Conservation (phyloP, 768 basidiomycete genomes). For the Calocera cornea region DNA sequence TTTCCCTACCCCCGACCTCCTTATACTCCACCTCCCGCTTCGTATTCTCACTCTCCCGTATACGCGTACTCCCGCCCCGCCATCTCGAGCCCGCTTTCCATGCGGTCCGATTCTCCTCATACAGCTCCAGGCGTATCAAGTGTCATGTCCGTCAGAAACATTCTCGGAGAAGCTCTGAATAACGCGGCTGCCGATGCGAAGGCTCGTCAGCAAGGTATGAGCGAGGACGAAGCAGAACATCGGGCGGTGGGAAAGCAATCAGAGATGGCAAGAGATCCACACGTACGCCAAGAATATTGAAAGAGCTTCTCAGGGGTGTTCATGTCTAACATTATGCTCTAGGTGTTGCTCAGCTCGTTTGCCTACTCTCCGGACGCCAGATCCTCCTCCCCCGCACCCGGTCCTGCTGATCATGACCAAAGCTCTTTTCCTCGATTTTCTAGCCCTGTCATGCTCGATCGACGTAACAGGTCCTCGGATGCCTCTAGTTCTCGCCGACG, state of each 20-base stretch:
- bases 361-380: not conserved
- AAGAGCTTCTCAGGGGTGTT: not conserved
- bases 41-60: not conserved
- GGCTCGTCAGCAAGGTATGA: not conserved
- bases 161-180: not conserved
- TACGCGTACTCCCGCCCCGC: not conserved
- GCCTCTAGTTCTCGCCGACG: not conserved
- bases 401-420: not conserved
- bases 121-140: not conserved
- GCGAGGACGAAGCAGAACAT: not conserved
- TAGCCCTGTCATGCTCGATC: not conserved
- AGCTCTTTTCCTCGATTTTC: not conserved
- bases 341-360: not conserved
- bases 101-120: not conserved
- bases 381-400: not conserved
- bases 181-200: not conserved
- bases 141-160: not conserved
- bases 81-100: not conserved
- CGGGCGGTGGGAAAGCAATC: not conserved
- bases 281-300: not conserved
- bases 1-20: not conserved
- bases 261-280: not conserved
- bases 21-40: not conserved
- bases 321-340: not conserved
- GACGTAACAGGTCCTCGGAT: not conserved